Evolutionary conservation across 805 yeast genomes (phyloP).

Genomic region (Cyberlindnera amylophila): DNA sequence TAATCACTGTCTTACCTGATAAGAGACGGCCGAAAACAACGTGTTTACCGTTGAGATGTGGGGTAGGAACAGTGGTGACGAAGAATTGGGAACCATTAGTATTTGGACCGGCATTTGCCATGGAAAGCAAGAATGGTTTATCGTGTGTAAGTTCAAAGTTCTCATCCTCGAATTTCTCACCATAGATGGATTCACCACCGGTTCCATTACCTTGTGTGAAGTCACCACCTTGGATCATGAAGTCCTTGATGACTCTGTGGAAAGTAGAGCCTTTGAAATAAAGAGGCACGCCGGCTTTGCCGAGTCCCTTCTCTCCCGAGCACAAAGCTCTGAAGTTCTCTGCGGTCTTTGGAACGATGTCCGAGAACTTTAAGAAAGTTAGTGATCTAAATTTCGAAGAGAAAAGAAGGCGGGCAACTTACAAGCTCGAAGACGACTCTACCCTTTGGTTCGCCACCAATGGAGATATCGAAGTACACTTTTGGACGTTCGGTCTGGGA

Average conservation of each 20-base stretch:
- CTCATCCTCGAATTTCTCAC: slow-evolving; percentile 88
- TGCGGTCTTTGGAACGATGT: slow-evolving; percentile 81
- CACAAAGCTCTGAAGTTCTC: slow-evolving; percentile 87
- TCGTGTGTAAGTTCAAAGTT: slow-evolving; percentile 74
- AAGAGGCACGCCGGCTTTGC: slow-evolving; percentile 59
- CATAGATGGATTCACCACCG: slow-evolving; percentile 81
- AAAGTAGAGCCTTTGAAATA: slow-evolving; percentile 81
- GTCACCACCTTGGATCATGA: slow-evolving; percentile 96
- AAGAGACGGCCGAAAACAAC: slow-evolving; percentile 93
- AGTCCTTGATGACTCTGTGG: slow-evolving; percentile 85
- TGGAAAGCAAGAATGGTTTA: slow-evolving; percentile 82
- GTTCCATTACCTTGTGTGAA: slow-evolving; percentile 72
- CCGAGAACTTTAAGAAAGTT: slow-evolving; percentile 37
- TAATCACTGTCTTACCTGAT: slow-evolving; percentile 74
- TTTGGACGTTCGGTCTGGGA: slow-evolving; percentile 36
- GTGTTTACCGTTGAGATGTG: slow-evolving; percentile 93
- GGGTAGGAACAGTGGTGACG: slow-evolving; percentile 88
- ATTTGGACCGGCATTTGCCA: slow-evolving; percentile 96
- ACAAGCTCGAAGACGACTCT: slow-evolving; percentile 71
- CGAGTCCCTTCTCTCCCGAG: slow-evolving; percentile 80
- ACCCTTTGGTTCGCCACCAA: slow-evolving; percentile 67
- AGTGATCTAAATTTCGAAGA: slow-evolving; percentile 1
- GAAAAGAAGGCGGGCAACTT: slow-evolving; percentile 22
- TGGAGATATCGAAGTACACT: slow-evolving; percentile 75
- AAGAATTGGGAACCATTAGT: slow-evolving; percentile 97